phyloP scores from a whole-genome alignment of 2,329 filamentous ascomycete genomes.

The Aspergillus neoniger region DNA sequence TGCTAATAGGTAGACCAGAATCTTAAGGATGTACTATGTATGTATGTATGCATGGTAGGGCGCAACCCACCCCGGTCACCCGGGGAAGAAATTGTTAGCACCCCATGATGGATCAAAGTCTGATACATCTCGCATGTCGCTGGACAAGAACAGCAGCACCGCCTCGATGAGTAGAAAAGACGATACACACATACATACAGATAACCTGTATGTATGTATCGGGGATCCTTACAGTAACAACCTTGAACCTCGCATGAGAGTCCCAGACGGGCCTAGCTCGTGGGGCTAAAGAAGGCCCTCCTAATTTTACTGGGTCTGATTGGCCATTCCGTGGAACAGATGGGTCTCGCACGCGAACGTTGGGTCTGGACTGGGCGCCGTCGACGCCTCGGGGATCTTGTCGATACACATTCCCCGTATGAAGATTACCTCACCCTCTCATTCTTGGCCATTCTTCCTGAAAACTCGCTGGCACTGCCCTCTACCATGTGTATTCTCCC shows the following conservation, averaged over 20 bases:
- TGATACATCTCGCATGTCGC: neutral
- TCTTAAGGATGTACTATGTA: too few species aligned
- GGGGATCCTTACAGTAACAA: neutral
- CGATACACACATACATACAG: too few species aligned
- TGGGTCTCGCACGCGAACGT: constrained; percentile 12
- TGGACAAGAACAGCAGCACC: neutral
- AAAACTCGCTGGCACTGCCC: neutral
- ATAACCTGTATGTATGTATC: neutral
- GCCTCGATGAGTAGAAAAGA: too few species aligned
- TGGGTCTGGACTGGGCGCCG: constrained; percentile 15
- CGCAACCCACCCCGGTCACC: neutral
- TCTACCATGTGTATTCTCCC: neutral
- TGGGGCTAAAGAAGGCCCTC: constrained; percentile 4
- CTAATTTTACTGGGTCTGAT: neutral
- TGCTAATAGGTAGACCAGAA: neutral
- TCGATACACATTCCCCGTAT: neutral
- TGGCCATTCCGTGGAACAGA: constrained; percentile 4
- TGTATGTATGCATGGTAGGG: too few species aligned
- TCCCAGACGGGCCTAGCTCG: constrained; percentile 6
- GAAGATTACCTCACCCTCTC: neutral
- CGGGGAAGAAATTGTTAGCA: neutral
- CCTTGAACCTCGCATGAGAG: constrained; percentile 7
- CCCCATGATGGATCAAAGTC: neutral
- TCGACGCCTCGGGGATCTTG: constrained; percentile 5
- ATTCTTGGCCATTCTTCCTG: too few species aligned